These are phyloP conservation scores for Kitagawia praeruptora DNA, from an alignment of 129 eudicot species.

Conservation along the genomic window DNA sequence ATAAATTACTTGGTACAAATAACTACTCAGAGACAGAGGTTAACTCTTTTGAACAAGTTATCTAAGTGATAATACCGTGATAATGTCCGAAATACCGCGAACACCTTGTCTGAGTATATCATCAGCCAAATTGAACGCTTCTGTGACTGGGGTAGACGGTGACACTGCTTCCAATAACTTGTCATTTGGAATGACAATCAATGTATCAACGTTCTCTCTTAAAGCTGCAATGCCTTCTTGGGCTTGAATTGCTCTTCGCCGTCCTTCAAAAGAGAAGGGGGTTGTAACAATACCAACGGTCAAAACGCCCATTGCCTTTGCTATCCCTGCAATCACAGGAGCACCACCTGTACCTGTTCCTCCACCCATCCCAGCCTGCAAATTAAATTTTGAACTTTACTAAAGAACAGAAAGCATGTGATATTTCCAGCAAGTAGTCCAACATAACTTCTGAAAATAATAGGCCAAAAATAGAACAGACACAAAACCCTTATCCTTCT, in stretches of 20 bases:
- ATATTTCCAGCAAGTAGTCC: neutral
- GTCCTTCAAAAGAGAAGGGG: slow-evolving; percentile 91
- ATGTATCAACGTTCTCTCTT: slow-evolving; percentile 89
- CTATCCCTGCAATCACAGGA: slow-evolving; percentile 84
- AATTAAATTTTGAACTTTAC: neutral
- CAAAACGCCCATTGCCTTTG: slow-evolving; percentile 87
- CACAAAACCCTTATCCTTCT: neutral
- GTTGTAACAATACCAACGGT: slow-evolving; percentile 94
- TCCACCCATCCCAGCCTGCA: slow-evolving; percentile 99
- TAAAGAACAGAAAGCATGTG: neutral
- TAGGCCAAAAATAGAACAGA: neutral
- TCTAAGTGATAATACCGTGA: slow-evolving; percentile 47
- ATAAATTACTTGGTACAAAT: neutral
- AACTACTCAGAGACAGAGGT: neutral
- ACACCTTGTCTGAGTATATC: slow-evolving; percentile 97
- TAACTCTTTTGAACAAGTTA: neutral
- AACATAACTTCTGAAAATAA: neutral
- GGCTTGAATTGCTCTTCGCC: slow-evolving; percentile 88
- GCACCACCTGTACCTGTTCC: slow-evolving; percentile 99
- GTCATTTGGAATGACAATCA: slow-evolving; percentile 92
- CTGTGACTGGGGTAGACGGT: slow-evolving; percentile 85
- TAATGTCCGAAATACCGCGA: slow-evolving; percentile 94
- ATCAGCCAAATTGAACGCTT: slow-evolving; percentile 95
- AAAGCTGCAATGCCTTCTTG: slow-evolving; percentile 98
- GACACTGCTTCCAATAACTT: slow-evolving; percentile 88